Base-by-base conservation (phyloP, 805 yeast species). In the Naumovozyma castellii region DNA sequence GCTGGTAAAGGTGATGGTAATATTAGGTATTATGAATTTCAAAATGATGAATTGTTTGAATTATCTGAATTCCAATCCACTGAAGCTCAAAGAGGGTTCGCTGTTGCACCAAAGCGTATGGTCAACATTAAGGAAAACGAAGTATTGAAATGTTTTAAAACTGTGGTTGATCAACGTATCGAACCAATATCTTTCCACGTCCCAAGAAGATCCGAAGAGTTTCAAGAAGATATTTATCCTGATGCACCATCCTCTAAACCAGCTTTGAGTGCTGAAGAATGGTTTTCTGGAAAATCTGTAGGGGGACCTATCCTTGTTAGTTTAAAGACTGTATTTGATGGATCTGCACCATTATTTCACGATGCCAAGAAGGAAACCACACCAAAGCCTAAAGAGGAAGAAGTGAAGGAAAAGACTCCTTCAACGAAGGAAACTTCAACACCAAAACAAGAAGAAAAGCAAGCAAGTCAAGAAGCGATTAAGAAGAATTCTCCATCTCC, bases 1-100 rank as follows among this genome's bases (percentile, higher is more conserved):
- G 97, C 95, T 25, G 99, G 98, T 51, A 90, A 92, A 63, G 97
- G 97, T 61, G 98, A 92, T 62, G 97, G 97, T 53, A 92, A 90
- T 61, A 85, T 92, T 54, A 84, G 96, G 55, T 90, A 90, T 65
- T 92, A 69, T 58, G 98, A 92, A 67, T 87, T 75, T 61, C 87
- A 79, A 45, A 77, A 84, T 53, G 97, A 90, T 54, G 83, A 79
- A 54, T 69, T 92, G 41, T 80, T 71, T 62, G 85, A 83, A 50
- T 66, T 92, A 43, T 84, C 95, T n/a, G 96, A 90, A 59, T 92
- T 74, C 61, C 79, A 80, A 44, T 86, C 97, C 3, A 75, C 78
- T 2, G 94, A 85, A 28, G 92, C 98, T 2, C 98, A 92, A 70
- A 82, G 98, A 62, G 99, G 99, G 1, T 79, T 90, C 57, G 94